Conservation (phyloP, 352 stramenopile species). For the Pythium diclinum region DNA sequence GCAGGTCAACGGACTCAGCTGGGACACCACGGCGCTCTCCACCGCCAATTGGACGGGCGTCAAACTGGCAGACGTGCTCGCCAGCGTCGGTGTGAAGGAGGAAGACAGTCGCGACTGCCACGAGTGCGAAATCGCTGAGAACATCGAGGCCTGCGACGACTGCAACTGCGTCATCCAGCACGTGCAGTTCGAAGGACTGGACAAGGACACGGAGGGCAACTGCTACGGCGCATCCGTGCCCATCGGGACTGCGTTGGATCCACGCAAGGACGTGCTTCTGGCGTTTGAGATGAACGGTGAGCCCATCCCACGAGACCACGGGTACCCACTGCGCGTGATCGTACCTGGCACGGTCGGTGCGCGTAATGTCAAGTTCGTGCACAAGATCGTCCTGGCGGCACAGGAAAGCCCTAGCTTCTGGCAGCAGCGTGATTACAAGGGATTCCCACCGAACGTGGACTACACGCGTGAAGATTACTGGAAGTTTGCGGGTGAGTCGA, state of each 20-base stretch:
- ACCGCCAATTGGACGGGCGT: slow-evolving; percentile 96
- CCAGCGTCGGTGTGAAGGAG: slow-evolving; percentile 79
- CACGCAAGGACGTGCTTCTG: slow-evolving; percentile 95
- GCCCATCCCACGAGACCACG: slow-evolving; percentile 93
- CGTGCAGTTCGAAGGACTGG: slow-evolving; percentile 82
- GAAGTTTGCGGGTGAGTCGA: slow-evolving; percentile 83
- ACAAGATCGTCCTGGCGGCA: slow-evolving; percentile 84
- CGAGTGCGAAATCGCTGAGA: slow-evolving; percentile 53
- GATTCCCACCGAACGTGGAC: slow-evolving; percentile 83
- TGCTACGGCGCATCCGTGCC: slow-evolving; percentile 89
- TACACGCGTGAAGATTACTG: slow-evolving; percentile 83
- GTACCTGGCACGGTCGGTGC: slow-evolving; percentile 94
- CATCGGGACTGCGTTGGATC: slow-evolving; percentile 92
- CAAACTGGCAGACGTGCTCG: slow-evolving; percentile 90
- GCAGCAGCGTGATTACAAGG: slow-evolving; percentile 93
- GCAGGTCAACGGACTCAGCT: slow-evolving; percentile 79
- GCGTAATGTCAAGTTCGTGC: slow-evolving; percentile 97
- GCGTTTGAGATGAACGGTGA: slow-evolving; percentile 98
- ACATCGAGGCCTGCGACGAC: slow-evolving; percentile 50
- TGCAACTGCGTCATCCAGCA: slow-evolving; percentile 77
- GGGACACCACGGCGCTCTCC: slow-evolving; percentile 89
- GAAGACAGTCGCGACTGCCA: slow-evolving; percentile 52
- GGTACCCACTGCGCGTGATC: slow-evolving; percentile 95
- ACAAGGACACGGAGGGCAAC: slow-evolving; percentile 81
- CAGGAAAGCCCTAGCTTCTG: slow-evolving; percentile 88